phyloP scores from a whole-genome alignment of 2,329 filamentous ascomycete species.

The Cryphonectria parasitica region DNA sequence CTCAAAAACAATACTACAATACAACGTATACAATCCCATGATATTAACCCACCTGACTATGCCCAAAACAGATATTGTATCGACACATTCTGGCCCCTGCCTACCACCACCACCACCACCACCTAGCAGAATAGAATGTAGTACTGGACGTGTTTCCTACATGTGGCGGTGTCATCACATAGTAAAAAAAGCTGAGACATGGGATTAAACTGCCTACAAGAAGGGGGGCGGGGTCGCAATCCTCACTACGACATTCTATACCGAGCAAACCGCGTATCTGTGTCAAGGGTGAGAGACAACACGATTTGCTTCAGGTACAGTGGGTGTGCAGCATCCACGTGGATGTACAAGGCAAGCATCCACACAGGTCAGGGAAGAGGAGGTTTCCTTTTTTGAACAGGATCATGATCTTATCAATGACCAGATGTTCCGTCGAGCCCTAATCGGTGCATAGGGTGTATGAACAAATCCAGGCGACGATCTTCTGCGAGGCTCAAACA shows the following conservation, averaged over 20 bases:
- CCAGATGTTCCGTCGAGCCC: not conserved
- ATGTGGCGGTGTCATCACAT: not conserved
- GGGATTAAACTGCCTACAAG: not conserved
- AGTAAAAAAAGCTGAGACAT: not conserved
- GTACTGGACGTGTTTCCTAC: not conserved
- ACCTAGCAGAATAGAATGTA: not conserved
- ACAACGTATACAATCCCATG: not conserved
- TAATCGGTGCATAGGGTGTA: not conserved
- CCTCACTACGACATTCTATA: not conserved
- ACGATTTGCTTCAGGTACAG: not conserved
- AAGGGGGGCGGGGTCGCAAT: not conserved
- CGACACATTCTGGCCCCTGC: not conserved
- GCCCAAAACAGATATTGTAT: not conserved
- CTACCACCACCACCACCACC: not conserved
- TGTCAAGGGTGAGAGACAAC: not conserved
- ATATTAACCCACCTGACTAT: not conserved
- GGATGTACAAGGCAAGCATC: not conserved
- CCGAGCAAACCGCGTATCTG: constrained; percentile 1
- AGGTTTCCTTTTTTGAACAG: not conserved
- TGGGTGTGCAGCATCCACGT: not conserved
- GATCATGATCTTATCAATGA: not conserved
- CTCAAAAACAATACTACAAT: not conserved
- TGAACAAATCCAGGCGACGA: not conserved
- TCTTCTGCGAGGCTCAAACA: not conserved
- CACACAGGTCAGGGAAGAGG: not conserved